Evolutionary conservation across 2,329 filamentous ascomycete species (phyloP), one percentile per base, ranked within the genome.

Genomic region (Xylariaceae sp.): DNA sequence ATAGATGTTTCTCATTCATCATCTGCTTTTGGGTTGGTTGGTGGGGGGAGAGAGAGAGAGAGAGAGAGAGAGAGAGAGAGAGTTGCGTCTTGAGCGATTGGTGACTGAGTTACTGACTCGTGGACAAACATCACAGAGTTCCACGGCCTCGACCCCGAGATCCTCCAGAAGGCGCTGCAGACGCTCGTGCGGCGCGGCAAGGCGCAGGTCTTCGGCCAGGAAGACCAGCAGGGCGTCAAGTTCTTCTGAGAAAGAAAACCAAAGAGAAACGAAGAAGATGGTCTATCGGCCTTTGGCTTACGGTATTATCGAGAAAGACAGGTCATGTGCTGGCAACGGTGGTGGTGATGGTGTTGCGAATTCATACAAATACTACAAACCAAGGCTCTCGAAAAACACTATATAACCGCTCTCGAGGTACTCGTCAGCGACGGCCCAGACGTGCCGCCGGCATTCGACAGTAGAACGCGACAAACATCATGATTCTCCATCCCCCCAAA

Each of bases 181-280:
- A 69, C 92, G 31, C 70, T 95, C 31, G 89, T 94, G 22, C 94
- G 93, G 69, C 75, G 82, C 42, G 88, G 88, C 47, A 94, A 84
- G 63, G 90, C 89, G 11, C 90, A 96, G 60, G 78, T 96, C 17
- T 96, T 98, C 63, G 90, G 90, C 21, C 75, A 77, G 34, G 88
- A 90, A 51, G 87, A 90, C 55, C 83, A 85, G 40, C 77, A 84
- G 52, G 92, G 92, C 51, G 87, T 96, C 45, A 98, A 98, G 65
- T 96, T 98, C 65, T 96, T 96, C 57, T 95, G 65, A 80, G 29
- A 24, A 27, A 30, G n/a, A n/a, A n/a, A n/a, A n/a, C n/a, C n/a
- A n/a, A 33, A 23, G n/a, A 36, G 19, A 32, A 26, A 8, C 7
- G 24, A 5, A 26, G 15, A 14, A 14, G 21, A 23, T 23, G 21